Evolutionary conservation across 306 rosid genomes (phyloP).

Genomic region (Vicia sativa): DNA sequence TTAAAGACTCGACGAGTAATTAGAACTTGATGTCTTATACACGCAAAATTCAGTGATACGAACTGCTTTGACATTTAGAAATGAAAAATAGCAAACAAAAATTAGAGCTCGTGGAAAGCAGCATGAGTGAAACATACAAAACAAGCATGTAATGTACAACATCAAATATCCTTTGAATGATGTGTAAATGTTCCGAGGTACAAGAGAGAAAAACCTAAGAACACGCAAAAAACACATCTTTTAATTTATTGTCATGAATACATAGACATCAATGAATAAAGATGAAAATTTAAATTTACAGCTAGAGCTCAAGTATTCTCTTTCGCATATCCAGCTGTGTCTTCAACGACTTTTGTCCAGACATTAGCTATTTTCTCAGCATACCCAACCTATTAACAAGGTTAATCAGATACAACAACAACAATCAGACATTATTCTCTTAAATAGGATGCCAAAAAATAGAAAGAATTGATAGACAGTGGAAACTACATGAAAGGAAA

Average conservation of each 20-base stretch:
- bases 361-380: slow-evolving; percentile 93
- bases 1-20: too few relatives aligned
- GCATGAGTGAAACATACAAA: slow-evolving; percentile 15
- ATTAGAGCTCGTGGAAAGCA: background rate
- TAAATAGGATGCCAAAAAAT: background rate
- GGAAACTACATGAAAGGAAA: slow-evolving; percentile 28
- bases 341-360: slow-evolving; percentile 89
- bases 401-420: slow-evolving; percentile 9
- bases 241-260: slow-evolving; percentile 45
- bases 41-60: too few relatives aligned
- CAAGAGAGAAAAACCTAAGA: slow-evolving; percentile 41
- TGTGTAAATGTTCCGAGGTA: slow-evolving; percentile 34
- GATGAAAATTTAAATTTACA: slow-evolving; percentile 47
- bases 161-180: slow-evolving; percentile 33
- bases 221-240: slow-evolving; percentile 28
- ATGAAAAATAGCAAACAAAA: background rate
- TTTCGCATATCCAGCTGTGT: slow-evolving; percentile 59
- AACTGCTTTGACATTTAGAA: background rate
- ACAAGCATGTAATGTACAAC: slow-evolving; percentile 45
- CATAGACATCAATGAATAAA: slow-evolving; percentile 36
- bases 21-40: too few relatives aligned
- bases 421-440: too few relatives aligned
- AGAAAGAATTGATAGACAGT: background rate
- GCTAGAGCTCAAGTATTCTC: slow-evolving; percentile 57
- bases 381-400: slow-evolving; percentile 72